A percentile compares a stretch with the other conserved stretches of the same genome.
These are phyloP conservation scores for Metarhizium brunneum DNA, from an alignment of 2,329 filamentous ascomycete genomes.

Conservation along the genomic window DNA sequence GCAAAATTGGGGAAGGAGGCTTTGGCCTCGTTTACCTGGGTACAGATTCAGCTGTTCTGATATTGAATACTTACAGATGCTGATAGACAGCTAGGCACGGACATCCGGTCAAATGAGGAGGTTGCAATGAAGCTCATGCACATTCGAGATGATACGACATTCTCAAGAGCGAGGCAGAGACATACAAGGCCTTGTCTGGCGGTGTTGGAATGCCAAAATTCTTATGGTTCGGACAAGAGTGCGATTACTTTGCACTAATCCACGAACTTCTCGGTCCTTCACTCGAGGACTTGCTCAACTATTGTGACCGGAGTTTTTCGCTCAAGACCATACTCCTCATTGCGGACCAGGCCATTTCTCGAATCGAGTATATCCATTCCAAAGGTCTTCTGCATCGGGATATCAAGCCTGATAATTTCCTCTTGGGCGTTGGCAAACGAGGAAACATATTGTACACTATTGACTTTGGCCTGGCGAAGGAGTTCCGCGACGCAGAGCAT, in stretches of 20 bases:
- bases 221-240: conserved; percentile 98
- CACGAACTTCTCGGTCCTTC: conserved; percentile 92
- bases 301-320: conserved; percentile 99
- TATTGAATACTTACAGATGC: neutral
- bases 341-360: conserved; percentile 95
- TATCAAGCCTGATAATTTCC: conserved; percentile 99
- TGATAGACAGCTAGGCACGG: conserved; percentile 61
- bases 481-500: neutral
- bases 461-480: conserved; percentile 79
- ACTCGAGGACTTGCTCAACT: conserved; percentile 98
- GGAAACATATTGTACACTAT: conserved; percentile 99
- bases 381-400: conserved; percentile 99
- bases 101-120: conserved; percentile 98
- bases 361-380: conserved; percentile 98
- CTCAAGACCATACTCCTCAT: conserved; percentile 95
- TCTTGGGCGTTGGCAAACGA: conserved; percentile 97
- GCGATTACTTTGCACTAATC: conserved; percentile 99
- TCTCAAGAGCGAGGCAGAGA: conserved; percentile 94
- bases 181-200: conserved; percentile 81
- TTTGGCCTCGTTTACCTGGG: conserved; percentile 4
- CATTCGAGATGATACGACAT: conserved; percentile 97
- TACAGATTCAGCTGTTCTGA: neutral
- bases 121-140: conserved; percentile 99
- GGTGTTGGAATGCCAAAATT: conserved; percentile 97
- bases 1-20: conserved; percentile 3